Percentiles rank a stretch among this genome's conserved stretches.
phyloP scores from a whole-genome alignment of 805 yeast genomes.

The Starmerella powellii region DNA sequence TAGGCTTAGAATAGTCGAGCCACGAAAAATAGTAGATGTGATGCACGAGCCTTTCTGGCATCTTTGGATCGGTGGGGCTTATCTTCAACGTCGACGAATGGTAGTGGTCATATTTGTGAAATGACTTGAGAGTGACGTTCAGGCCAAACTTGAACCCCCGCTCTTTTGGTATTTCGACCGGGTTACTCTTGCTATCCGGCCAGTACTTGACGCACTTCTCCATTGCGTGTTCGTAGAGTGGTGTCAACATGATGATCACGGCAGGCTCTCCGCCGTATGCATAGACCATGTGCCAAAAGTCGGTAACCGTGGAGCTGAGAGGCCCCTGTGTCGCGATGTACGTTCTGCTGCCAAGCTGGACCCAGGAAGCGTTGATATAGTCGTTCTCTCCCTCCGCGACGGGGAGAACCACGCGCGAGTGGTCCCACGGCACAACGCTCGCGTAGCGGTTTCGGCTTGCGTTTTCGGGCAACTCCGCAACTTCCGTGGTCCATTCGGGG shows the following conservation, averaged over 20 bases:
- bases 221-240: slow-evolving; percentile 60
- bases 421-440: slow-evolving; percentile 56
- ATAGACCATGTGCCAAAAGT: slow-evolving; percentile 71
- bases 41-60: slow-evolving; percentile 24
- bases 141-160: slow-evolving; percentile 21
- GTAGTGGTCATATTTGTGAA: slow-evolving; percentile 21
- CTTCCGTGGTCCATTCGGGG: slow-evolving; percentile 20
- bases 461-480: slow-evolving; percentile 22
- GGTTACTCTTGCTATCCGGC: slow-evolving; percentile 34
- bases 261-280: slow-evolving; percentile 58
- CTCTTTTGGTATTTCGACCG: slow-evolving; percentile 11
- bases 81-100: slow-evolving; percentile 20
- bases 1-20: slow-evolving; percentile 68
- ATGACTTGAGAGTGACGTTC: slow-evolving; percentile 13
- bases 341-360: slow-evolving; percentile 34
- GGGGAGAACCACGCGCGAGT: slow-evolving; percentile 39
- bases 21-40: slow-evolving; percentile 73
- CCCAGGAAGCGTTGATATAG: slow-evolving; percentile 81
- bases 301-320: slow-evolving; percentile 53
- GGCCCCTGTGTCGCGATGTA: slow-evolving; percentile 89
- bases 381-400: slow-evolving; percentile 31
- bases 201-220: slow-evolving; percentile 79
- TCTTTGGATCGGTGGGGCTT: slow-evolving; percentile 14
- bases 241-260: slow-evolving; percentile 62
- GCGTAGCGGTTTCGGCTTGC: slow-evolving; percentile 43